Conservation (phyloP, 2,329 filamentous ascomycete genomes). For the Neodidymelliopsis sp. region DNA sequence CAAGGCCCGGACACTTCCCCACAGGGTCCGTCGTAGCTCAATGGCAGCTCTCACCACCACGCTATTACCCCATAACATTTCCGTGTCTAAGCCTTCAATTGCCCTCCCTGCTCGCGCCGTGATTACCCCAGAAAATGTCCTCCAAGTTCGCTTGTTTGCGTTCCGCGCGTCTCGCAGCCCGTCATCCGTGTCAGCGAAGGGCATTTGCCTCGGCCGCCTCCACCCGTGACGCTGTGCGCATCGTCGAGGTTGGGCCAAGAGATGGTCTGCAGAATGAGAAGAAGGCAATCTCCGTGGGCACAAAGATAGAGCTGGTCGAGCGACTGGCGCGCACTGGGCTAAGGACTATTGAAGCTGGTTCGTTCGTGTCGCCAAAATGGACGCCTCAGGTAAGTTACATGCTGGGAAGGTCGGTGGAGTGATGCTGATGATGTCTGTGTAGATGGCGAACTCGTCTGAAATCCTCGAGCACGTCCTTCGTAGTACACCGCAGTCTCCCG, state of each 20-base stretch:
- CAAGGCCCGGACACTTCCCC: slow-evolving; percentile 11
- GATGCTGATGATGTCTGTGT: slow-evolving; percentile 42
- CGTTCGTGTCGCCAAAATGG: slow-evolving; percentile 85
- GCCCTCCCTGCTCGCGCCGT: slow-evolving; percentile 1
- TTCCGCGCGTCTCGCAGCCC: slow-evolving; percentile 46
- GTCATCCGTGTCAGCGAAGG: slow-evolving; percentile 39
- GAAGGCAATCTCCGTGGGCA: slow-evolving; percentile 70
- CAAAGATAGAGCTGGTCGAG: slow-evolving; percentile 79
- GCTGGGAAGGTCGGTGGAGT: slow-evolving; percentile 34
- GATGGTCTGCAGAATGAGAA: slow-evolving; percentile 91
- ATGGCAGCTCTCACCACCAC: slow-evolving; percentile 12
- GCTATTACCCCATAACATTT: slow-evolving; percentile 15
- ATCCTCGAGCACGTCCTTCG: slow-evolving; percentile 74
- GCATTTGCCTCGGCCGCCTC: slow-evolving; percentile 44
- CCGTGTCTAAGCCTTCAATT: slow-evolving; percentile 11
- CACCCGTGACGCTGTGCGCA: slow-evolving; percentile 58
- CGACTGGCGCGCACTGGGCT: slow-evolving; percentile 73
- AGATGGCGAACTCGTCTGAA: slow-evolving; percentile 82
- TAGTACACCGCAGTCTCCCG: slow-evolving; percentile 61
- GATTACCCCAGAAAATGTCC: slow-evolving; percentile 31
- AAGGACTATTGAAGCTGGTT: slow-evolving; percentile 78
- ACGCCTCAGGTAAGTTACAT: slow-evolving; percentile 71
- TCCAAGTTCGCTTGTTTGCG: slow-evolving; percentile 43
- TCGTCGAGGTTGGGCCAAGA: slow-evolving; percentile 84
- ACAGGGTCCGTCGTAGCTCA: slow-evolving; percentile 6